Evolutionary conservation across 305 asterid genomes (phyloP), one percentile per base, ranked within the genome.

Genomic region (Rubia tinctorum): DNA sequence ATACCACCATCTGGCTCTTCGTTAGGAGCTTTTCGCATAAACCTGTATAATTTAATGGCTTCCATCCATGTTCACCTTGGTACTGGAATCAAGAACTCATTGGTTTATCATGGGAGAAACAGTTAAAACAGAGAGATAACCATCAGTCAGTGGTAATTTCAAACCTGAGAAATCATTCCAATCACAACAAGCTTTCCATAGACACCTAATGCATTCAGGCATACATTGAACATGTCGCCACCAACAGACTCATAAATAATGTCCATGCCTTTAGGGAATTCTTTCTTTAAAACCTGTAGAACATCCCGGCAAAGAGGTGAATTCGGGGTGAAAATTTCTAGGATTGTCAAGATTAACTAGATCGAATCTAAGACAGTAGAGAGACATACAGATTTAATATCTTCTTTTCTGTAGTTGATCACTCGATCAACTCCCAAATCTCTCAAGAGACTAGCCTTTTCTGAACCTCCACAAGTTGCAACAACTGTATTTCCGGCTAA

Each of bases 31-130:
- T 94, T 81, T 94, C 98, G 39, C 96, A 90, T 74, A 94, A 80
- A 70, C 99, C 98, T 42, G 97, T 75, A 78, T 94, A 94, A 76
- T 87, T 86, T 69, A 85, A 77, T 47, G 98, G 99, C 82, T 82
- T 87, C 99, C 99, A 94, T 66, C 97, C 99, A 44, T 89, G 87
- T 66, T 91, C 98, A 73, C 98, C 97, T 94, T 94, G 99, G 80
- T 94, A 92, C 99, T 94, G 82, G 78, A 85, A 82, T 72, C 76
- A 75, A 42, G 51, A 79, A 68, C 20, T 61, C 45, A 39, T 75
- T 55, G 56, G 75, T 72, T 71, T 18, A 18, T 49, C 7, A 25
- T 15, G 45, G 11, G 56, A 34, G 65, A 62, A 62, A 62, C 14
- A 39, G 75, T 49, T 22, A 75, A 2, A 65, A 34, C 22, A 65